Evolutionary conservation across 2,329 filamentous ascomycete species (phyloP), one percentile per base, ranked within the genome.

Genomic region (Claviceps digitariae): DNA sequence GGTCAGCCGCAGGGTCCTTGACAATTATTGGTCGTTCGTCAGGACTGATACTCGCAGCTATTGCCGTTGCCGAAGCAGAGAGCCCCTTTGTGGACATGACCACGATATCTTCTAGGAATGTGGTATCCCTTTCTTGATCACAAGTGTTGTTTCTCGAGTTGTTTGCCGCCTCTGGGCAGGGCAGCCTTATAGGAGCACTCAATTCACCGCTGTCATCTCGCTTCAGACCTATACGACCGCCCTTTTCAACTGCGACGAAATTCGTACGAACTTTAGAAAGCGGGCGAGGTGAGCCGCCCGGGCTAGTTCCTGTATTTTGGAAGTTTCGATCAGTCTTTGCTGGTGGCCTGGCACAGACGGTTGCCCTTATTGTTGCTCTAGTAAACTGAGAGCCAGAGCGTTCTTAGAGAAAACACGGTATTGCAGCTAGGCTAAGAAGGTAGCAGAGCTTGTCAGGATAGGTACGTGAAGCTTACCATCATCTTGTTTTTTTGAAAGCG

Each of bases 221-320:
- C 61, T 70, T 72, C 31, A 82, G 66, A 47, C 78, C 78, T 59
- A 81, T 69, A 46, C 75, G 71, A 52, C 79, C 78, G 67, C 81
- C 77, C 57, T 81, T 81, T 63, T 89, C 84, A 47, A 90, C 77
- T 20, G 84, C 79, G 51, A 90, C 78, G 64, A 90, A 90, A 64
- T 74, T 87, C 40, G 85, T 86, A 59, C 85, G 79, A 45, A 90
- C 82, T 68, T 85, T 87, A 57, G 85, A 87, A 43, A 89, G 76
- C 25, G 82, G 85, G 61, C 84, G 75, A 34, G 81, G 78, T 20
- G 78, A 80, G 36, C 76, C 73, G 54, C 68, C 67, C 56, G 67
- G 67, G 59, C 66, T 66, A 58, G 57, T 57, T 52, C 59, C 63
- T 67, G 58, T 55, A 50, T 53, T 55, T 52, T 54, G 54, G 52